Percentiles rank a stretch among this genome's conserved stretches.
Conservation (phyloP, 306 rosid species). For the Parietaria judaica region DNA sequence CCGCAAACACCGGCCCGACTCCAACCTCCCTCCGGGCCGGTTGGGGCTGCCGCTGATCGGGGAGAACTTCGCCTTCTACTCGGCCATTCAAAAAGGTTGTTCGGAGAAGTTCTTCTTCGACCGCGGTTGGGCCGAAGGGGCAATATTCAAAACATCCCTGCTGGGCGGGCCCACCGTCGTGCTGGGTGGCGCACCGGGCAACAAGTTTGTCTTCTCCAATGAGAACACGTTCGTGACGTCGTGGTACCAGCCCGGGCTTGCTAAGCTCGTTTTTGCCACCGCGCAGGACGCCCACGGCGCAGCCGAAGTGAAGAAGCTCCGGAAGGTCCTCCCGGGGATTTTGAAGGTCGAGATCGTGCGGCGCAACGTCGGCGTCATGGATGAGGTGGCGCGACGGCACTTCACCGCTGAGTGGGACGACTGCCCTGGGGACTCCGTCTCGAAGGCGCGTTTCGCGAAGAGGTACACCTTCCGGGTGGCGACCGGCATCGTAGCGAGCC, state of each 20-base stretch:
- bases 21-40: conserved; percentile 62
- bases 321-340: conserved; percentile 63
- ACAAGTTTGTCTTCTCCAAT: conserved; percentile 78
- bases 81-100: conserved; percentile 63
- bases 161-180: conserved; percentile 47
- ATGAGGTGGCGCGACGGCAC: conserved; percentile 44
- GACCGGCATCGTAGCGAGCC: conserved; percentile 53
- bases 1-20: conserved; percentile 38
- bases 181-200: conserved; percentile 53
- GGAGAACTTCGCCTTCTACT: conserved; percentile 57
- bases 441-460: conserved; percentile 21
- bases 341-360: conserved; percentile 74
- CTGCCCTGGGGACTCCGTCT: conserved; percentile 27
- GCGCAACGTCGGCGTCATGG: conserved; percentile 69
- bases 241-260: conserved; percentile 75
- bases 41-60: conserved; percentile 69
- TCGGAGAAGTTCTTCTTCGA: conserved; percentile 90
- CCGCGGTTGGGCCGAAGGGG: conserved; percentile 23
- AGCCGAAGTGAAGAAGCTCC: conserved; percentile 49
- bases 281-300: conserved; percentile 11
- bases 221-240: conserved; percentile 61
- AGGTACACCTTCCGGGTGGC: conserved; percentile 69
- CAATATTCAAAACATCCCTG: conserved; percentile 60
- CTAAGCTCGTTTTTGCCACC: conserved; percentile 57
- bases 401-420: conserved; percentile 57